These are phyloP conservation scores for Hygrocybe coccinea DNA, from an alignment of 768 basidiomycete genomes.

Conservation along the genomic window DNA sequence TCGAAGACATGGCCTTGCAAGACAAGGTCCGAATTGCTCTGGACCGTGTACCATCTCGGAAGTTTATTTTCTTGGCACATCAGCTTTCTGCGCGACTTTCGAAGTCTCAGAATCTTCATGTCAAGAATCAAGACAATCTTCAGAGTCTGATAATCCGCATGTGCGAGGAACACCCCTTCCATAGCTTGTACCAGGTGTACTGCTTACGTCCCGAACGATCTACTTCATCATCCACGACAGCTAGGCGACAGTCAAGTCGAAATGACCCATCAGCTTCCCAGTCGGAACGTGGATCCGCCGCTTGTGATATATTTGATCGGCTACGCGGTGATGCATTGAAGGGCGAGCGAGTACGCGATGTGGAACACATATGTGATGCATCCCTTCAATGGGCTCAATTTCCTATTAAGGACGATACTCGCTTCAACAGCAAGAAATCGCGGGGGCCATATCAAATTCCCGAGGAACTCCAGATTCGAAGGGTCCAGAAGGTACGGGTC, in stretches of 20 bases:
- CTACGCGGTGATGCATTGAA: slow-evolving; percentile 40
- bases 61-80: slow-evolving; percentile 88
- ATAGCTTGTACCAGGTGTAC: slow-evolving; percentile 85
- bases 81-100: slow-evolving; percentile 90
- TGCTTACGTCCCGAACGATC: slow-evolving; percentile 49
- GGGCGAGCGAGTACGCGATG: slow-evolving; percentile 40
- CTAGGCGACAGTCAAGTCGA: slow-evolving; percentile 45
- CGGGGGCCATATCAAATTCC: slow-evolving; percentile 42
- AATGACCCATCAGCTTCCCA: slow-evolving; percentile 42
- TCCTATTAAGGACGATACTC: slow-evolving; percentile 39
- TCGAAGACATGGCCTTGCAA: slow-evolving; percentile 53
- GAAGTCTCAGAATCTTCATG: slow-evolving; percentile 28
- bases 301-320: slow-evolving; percentile 53
- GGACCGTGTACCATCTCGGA: slow-evolving; percentile 68
- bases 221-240: slow-evolving; percentile 3
- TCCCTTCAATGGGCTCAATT: slow-evolving; percentile 71
- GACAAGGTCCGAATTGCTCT: slow-evolving; percentile 42
- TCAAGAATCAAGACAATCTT: slow-evolving; percentile 53
- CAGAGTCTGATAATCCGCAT: slow-evolving; percentile 65
- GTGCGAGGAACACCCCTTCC: slow-evolving; percentile 89
- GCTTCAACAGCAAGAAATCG: slow-evolving; percentile 11
- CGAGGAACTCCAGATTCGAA: slow-evolving; percentile 38
- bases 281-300: slow-evolving; percentile 60
- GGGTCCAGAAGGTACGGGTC: slow-evolving; percentile 54
- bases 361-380: slow-evolving; percentile 60